Conservation (phyloP, 257 asterid species). For the Primulina tabacum region DNA sequence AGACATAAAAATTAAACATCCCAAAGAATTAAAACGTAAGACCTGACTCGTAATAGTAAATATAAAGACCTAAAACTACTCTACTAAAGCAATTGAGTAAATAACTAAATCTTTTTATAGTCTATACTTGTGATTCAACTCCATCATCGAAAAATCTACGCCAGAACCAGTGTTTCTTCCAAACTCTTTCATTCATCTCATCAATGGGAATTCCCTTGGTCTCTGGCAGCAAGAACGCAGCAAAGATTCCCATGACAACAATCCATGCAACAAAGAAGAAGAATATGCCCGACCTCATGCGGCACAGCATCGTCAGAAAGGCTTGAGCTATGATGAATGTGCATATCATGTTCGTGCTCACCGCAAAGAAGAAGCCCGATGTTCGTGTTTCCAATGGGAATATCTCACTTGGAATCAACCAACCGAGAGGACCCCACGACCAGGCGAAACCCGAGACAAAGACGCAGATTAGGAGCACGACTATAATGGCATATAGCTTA, state of each 20-base stretch:
- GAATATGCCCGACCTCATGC: slow-evolving; percentile 30
- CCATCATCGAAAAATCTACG: slow-evolving; percentile 9
- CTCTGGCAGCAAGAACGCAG: slow-evolving; percentile 26
- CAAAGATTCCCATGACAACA: slow-evolving; percentile 23
- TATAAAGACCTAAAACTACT: too few species aligned
- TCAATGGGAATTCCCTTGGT: slow-evolving; percentile 38
- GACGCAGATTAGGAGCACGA: slow-evolving; percentile 24
- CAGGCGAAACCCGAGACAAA: slow-evolving; percentile 39
- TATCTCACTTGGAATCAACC: slow-evolving; percentile 39
- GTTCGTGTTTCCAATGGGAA: slow-evolving; percentile 34
- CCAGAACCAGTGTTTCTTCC: slow-evolving; percentile 41
- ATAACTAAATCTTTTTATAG: too few species aligned
- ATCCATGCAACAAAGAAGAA: slow-evolving; percentile 22
- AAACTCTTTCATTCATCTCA: slow-evolving; percentile 34
- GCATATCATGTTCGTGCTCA: neutral
- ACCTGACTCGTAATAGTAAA: too few species aligned
- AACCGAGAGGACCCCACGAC: slow-evolving; percentile 45
- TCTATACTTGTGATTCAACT: neutral
- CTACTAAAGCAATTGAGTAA: too few species aligned
- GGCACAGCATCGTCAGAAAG: slow-evolving; percentile 13
- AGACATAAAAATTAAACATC: too few species aligned
- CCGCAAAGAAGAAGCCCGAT: slow-evolving; percentile 13
- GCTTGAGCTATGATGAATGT: slow-evolving; percentile 35
- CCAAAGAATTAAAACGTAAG: too few species aligned
- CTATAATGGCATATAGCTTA: slow-evolving; percentile 9